These are phyloP conservation scores for Tilletia walkeri DNA, from an alignment of 1,284 basidiomycete genomes.

Conservation along the genomic window DNA sequence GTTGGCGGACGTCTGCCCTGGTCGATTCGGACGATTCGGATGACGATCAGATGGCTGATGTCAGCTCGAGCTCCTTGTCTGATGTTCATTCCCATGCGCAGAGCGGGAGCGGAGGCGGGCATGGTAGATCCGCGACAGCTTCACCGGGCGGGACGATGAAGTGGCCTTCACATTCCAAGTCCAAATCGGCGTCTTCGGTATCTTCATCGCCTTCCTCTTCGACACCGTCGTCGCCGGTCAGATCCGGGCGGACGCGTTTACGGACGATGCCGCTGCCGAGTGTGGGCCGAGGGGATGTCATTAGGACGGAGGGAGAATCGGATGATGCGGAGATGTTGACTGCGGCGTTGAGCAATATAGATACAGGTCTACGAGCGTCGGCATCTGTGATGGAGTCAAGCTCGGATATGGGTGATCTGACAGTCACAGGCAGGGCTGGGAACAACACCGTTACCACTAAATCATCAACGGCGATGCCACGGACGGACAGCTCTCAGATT, in stretches of 20 bases:
- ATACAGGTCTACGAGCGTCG: neutral
- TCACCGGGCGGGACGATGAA: neutral
- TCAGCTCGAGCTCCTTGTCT: slow-evolving; percentile 1
- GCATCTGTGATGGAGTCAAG: neutral
- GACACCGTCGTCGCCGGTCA: neutral
- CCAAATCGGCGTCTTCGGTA: neutral
- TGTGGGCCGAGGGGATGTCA: neutral
- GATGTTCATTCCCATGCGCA: neutral
- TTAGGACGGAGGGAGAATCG: neutral
- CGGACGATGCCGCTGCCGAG: neutral
- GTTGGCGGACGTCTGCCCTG: neutral
- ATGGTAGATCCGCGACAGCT: neutral
- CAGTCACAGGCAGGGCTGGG: neutral
- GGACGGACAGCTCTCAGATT: neutral
- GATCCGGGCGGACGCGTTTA: neutral
- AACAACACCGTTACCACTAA: neutral
- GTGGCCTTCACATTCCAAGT: no score
- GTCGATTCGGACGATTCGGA: slow-evolving; percentile 10
- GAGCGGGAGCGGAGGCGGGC: no score
- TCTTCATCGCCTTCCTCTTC: neutral
- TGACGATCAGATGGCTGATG: slow-evolving; percentile 1
- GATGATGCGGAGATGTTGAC: neutral
- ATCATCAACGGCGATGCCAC: neutral
- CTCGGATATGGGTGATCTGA: neutral
- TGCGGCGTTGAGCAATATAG: slow-evolving; percentile 2